phyloP scores from a whole-genome alignment of 2,329 filamentous ascomycete genomes.

The Diaporthe eres region DNA sequence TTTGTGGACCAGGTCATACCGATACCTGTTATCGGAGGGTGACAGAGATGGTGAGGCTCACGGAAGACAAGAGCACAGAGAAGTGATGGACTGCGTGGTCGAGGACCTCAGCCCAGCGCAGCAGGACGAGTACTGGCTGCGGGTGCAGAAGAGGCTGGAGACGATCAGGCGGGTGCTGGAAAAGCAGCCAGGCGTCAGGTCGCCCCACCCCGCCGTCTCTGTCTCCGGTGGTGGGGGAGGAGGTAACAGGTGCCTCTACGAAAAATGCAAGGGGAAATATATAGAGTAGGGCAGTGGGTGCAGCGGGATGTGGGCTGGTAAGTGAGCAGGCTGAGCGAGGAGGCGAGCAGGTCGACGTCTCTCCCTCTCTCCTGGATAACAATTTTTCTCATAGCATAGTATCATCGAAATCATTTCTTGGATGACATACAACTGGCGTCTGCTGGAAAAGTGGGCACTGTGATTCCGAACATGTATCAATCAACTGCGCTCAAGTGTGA shows the following conservation, averaged over 20 bases:
- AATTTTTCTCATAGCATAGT: slow-evolving; percentile 37
- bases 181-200: background rate
- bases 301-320: background rate
- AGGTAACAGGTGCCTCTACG: slow-evolving; percentile 2
- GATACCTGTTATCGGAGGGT: slow-evolving; percentile 13
- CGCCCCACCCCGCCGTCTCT: slow-evolving; percentile 10
- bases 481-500: background rate
- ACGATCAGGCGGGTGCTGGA: slow-evolving; percentile 23
- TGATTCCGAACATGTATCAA: background rate
- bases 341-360: slow-evolving; percentile 36
- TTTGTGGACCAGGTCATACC: slow-evolving; percentile 36
- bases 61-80: background rate
- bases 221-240: background rate
- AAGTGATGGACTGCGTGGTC: slow-evolving; percentile 14
- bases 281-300: background rate
- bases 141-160: slow-evolving; percentile 31
- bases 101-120: slow-evolving; percentile 27
- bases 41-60: background rate
- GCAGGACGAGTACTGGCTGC: slow-evolving; percentile 35
- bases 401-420: slow-evolving; percentile 33
- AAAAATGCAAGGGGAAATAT: background rate
- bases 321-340: slow-evolving; percentile 9
- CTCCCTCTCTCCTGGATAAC: slow-evolving; percentile 24
- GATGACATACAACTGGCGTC: background rate
- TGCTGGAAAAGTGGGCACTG: too few species aligned